Base-by-base conservation (phyloP, 495 filamentous ascomycete species). In the Hyaloscypha finlandica region DNA sequence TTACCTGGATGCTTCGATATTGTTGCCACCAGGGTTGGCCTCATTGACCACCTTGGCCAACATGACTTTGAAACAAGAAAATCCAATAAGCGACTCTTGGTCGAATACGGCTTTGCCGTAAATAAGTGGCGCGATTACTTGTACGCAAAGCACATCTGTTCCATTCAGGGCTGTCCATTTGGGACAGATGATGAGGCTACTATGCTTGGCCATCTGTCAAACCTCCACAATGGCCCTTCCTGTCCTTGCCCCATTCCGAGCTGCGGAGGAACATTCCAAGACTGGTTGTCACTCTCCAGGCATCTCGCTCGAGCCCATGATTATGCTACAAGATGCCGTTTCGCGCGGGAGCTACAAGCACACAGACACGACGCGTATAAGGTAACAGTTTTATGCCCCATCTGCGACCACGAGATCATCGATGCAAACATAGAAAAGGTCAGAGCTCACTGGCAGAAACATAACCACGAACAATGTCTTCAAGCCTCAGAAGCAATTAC, bases 121-220 rank as follows among this genome's bases (percentile, higher is more conserved):
- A 1, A 48, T 19, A 0, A 0, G 9, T 30, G 11, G 3, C 1
- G 1, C 11, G 9, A 56, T 56, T 56, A 56, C 20, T 30, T 56
- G 3, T 2, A 6, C 4, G 20, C 29, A 25, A 6, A 6, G 19
- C 30, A 56, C 29, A 56, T 56, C 16, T 56, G 53, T n/a, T 25
- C 8, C 16, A 56, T 56, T 29, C n/a, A 29, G 20, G 53, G 53
- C 3, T 56, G 53, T n/a, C 53, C 53, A 29, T 56, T 56, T 56
- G 53, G 53, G 0, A 56, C 53, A 29, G n/a, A 56, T 29, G 16
- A 56, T 16, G 16, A 31, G 8, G 22, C 6, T 29, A 6, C 3
- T 11, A 56, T 56, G 53, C 3, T 6, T 6, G 19, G 11, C 8
- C 53, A 56, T 56, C 11, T 29, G 16, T 56, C 53, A 25, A 56